Evolutionary conservation across 163 green algal species (phyloP), one percentile per base, ranked within the genome.

Genomic region (Scenedesmus sp.): DNA sequence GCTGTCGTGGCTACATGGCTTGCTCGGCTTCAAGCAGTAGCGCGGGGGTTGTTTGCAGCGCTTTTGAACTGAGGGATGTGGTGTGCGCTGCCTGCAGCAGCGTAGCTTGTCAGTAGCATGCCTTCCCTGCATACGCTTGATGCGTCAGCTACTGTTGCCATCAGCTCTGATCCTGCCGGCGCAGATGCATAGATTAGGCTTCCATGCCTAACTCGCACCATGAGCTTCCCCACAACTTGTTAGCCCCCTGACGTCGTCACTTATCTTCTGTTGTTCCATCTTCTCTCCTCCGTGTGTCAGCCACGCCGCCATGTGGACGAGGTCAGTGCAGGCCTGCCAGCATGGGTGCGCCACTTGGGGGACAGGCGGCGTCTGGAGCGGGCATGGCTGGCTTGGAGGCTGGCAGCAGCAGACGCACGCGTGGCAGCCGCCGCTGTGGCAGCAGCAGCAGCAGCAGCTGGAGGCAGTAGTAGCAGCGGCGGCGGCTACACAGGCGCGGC

Each of bases 351-450:
- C 54, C 88, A 90, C 60, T 54, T 96, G 16, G 94, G 94, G 1
- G 84, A 94, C 89, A 89, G 90, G 34, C 91, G 94, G 52, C 90
- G 94, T 60, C 46, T 94, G 67, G 94, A 96, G 88, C 84, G 93
- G 1, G 93, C 90, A 1, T 95, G 93, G 93, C 88, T 94, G 67
- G 92, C 34, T 4, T 90, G 88, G 94, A 88, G 94, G 9, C 84
- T 96, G 62, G 91, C 73, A 54, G 55, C 55, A 66, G 73, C n/a
- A 73, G 74, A 34, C 7, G 73, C 55, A 56, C 67, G 76, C 6
- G 64, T 67, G 59, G 84, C 34, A 12, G 67, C 57, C 57, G 87
- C 87, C 55, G 67, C 70, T 34, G 87, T 55, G 23, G 64, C 26
- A 59, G 70, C 54, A 12, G 16, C 52, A 34, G 64, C 54, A 26